Percentiles rank a stretch among this genome's conserved stretches.
These are phyloP conservation scores for Inosperma sp. DNA, from an alignment of 768 basidiomycete species.

Conservation along the genomic window DNA sequence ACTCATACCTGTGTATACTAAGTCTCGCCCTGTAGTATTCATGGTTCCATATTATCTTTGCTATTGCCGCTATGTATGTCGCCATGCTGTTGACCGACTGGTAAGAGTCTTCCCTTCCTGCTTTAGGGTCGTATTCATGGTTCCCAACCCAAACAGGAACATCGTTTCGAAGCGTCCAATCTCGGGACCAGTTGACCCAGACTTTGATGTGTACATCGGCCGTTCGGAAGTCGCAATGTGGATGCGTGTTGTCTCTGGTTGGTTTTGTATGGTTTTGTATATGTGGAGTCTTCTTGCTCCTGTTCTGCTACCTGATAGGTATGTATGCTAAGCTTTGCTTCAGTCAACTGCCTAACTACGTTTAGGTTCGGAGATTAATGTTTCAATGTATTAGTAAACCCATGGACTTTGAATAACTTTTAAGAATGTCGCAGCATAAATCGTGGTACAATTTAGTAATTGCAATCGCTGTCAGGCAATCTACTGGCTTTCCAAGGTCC, in stretches of 20 bases:
- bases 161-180: slow-evolving; percentile 57
- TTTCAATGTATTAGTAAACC: too few relatives aligned
- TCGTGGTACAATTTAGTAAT: too few relatives aligned
- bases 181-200: slow-evolving; percentile 44
- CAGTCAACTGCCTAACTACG: not conserved
- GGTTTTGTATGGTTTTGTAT: slow-evolving; percentile 86
- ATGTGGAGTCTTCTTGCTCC: slow-evolving; percentile 88
- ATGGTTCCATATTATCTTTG: slow-evolving; percentile 99
- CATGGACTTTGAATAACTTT: too few relatives aligned
- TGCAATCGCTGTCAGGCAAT: too few relatives aligned
- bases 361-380: slow-evolving; percentile 20
- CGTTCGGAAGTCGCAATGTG: slow-evolving; percentile 97
- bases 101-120: slow-evolving; percentile 45
- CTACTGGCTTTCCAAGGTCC: too few relatives aligned
- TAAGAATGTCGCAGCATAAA: too few relatives aligned
- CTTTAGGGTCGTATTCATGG: not conserved
- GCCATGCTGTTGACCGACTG: slow-evolving; percentile 96
- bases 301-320: slow-evolving; percentile 87
- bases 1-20: slow-evolving; percentile 10
- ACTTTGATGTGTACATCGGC: slow-evolving; percentile 83
- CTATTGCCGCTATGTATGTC: slow-evolving; percentile 95
- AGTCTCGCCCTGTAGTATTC: slow-evolving; percentile 74
- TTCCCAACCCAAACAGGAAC: slow-evolving; percentile 46
- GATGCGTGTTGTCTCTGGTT: slow-evolving; percentile 96
- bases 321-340: slow-evolving; percentile 25